Evolutionary conservation across 371 early-diverging fungal species (phyloP), one percentile per base, ranked within the genome.

Genomic region (Agmasoma carcini): DNA sequence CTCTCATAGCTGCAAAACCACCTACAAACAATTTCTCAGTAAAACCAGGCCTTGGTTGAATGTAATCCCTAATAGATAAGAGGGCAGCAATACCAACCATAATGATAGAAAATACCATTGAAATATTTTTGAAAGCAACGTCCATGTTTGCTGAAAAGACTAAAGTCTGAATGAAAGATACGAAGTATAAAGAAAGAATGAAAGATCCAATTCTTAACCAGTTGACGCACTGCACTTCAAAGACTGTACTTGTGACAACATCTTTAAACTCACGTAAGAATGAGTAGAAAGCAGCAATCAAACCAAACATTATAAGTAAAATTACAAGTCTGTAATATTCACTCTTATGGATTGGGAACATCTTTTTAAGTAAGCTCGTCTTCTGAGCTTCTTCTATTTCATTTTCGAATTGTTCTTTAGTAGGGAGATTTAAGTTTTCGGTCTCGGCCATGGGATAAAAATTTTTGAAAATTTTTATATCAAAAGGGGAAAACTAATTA

Each of bases 211-310:
- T 6, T 27, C 52, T 57, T 4, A 57, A 47, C 50, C 50, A 57
- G 23, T 36, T 58, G 2, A 6, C 20, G n/a, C 55, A 26, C 2
- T 25, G 2, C 4, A 25, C 6, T 5, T 55, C 44, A 17, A 57
- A 31, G 15, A 57, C 30, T 5, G 9, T 25, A 31, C 31, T 34
- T 7, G 46, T 6, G 11, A 47, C 58, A 5, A 2, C 30, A 30
- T 57, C 58, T 25, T 57, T 57, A 27, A 36, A 57, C 14, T 19
- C 31, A 7, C 58, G 17, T 27, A 49, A 22, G 23, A 43, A 57
- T 9, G 48, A 9, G 30, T 57, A 57, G 3, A 50, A 12, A 17
- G 7, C 12, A 4, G 52, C 29, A 7, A 57, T 43, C 3, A 27
- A 9, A 27, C 9, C 55, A 40, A 50, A 57, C 12, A n/a, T 43